Percentiles rank a stretch among this genome's conserved stretches.
These are phyloP conservation scores for Adansonia gregorii DNA, from an alignment of 441 rosid genomes.

Conservation along the genomic window DNA sequence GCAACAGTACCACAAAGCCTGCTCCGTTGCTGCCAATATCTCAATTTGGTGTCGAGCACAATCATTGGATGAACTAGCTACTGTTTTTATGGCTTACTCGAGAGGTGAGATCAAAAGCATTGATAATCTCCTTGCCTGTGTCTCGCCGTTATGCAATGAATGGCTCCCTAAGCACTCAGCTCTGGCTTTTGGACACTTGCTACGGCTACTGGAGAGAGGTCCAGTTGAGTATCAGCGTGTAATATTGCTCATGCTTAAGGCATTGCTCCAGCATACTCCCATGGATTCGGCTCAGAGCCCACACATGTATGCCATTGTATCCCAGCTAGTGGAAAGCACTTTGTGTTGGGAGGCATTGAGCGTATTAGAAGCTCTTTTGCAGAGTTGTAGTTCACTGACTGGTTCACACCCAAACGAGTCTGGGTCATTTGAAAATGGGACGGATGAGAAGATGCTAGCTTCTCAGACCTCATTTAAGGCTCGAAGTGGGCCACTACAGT, in stretches of 20 bases:
- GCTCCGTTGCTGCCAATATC: conserved; percentile 82
- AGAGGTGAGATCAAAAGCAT: conserved; percentile 76
- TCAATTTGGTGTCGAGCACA: conserved; percentile 87
- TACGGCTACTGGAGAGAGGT: conserved; percentile 89
- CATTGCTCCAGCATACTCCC: conserved; percentile 94
- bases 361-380: conserved; percentile 92
- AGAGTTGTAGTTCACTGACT: conserved; percentile 87
- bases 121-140: conserved; percentile 83
- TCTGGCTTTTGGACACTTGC: conserved; percentile 93
- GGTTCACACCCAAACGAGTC: conserved; percentile 75
- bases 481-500: conserved; percentile 83
- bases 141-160: conserved; percentile 82
- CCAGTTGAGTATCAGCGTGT: conserved; percentile 95
- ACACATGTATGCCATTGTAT: conserved; percentile 94
- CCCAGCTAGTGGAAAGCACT: conserved; percentile 95
- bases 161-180: conserved; percentile 99
- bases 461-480: conserved; percentile 92
- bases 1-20: conserved; percentile 87
- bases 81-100: conserved; percentile 74
- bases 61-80: conserved; percentile 75
- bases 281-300: conserved; percentile 98
- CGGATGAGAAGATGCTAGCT: conserved; percentile 73
- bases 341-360: conserved; percentile 94
- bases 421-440: conserved; percentile 68
- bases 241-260: conserved; percentile 89